phyloP scores from a whole-genome alignment of 2,329 filamentous ascomycete species.

The Taxawa tesnikishii region DNA sequence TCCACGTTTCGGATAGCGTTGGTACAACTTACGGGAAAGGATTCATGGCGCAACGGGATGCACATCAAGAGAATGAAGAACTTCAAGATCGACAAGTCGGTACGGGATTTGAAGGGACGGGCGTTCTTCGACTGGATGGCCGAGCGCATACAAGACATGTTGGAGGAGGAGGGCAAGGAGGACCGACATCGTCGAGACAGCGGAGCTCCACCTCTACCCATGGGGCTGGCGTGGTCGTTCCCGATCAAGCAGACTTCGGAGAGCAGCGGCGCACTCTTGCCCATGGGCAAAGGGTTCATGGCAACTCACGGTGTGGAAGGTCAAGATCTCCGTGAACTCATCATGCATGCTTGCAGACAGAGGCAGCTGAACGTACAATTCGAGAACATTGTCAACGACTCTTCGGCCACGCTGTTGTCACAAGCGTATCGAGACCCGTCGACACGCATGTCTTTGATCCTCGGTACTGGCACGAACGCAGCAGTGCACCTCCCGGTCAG shows the following conservation, averaged over 20 bases:
- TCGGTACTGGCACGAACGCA: slow-evolving; percentile 54
- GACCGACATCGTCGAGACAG: slow-evolving; percentile 23
- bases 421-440: slow-evolving; percentile 49
- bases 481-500: slow-evolving; percentile 48
- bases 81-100: slow-evolving; percentile 43
- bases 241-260: slow-evolving; percentile 53
- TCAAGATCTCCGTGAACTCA: slow-evolving; percentile 46
- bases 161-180: slow-evolving; percentile 34
- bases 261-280: slow-evolving; percentile 42
- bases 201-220: slow-evolving; percentile 30
- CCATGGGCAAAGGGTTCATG: slow-evolving; percentile 54
- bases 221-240: slow-evolving; percentile 56
- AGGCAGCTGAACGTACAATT: slow-evolving; percentile 44
- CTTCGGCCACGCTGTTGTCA: slow-evolving; percentile 47
- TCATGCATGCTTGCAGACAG: slow-evolving; percentile 45
- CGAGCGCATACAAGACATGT: slow-evolving; percentile 41
- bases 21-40: slow-evolving; percentile 40
- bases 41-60: slow-evolving; percentile 23
- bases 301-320: slow-evolving; percentile 47
- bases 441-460: slow-evolving; percentile 50
- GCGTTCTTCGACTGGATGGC: slow-evolving; percentile 59
- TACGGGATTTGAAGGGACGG: slow-evolving; percentile 42
- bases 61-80: slow-evolving; percentile 42
- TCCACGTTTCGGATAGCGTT: slow-evolving; percentile 53
- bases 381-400: slow-evolving; percentile 53